Evolutionary conservation across 2,329 filamentous ascomycete genomes (phyloP), one percentile per base, ranked within the genome.

Genomic region (Hymenoscyphus infarciens): DNA sequence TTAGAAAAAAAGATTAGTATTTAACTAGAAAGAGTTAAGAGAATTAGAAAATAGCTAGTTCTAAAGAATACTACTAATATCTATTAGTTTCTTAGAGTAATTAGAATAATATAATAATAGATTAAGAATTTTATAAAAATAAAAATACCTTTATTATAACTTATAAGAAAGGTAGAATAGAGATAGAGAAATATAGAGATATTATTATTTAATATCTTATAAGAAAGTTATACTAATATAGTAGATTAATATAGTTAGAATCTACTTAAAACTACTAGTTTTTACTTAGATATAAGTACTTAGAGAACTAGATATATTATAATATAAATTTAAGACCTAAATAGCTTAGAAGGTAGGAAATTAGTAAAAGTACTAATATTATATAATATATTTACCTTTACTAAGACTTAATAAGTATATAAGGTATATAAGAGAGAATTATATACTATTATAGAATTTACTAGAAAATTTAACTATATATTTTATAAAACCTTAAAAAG

Each of bases 401-500:
- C n/a, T n/a, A n/a, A n/a, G n/a, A n/a, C n/a, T n/a, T n/a, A n/a
- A n/a, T n/a, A n/a, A n/a, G 3, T n/a, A n/a, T 49, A 49, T 49
- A 49, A 5, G 7, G n/a, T n/a, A n/a, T 49, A 49, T 49, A 49
- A 49, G 19, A 16, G 42, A n/a, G 19, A 49, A 5, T n/a, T 16
- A n/a, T 49, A n/a, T 49, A n/a, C n/a, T 11, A 49, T 49, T 49
- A 49, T 49, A 10, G 19, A 49, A n/a, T 49, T 49, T n/a, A 11
- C 10, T 49, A 49, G 42, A 49, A 49, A 49, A 49, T 49, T n/a
- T 15, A 15, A 49, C 16, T 49, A 49, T 49, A 49, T 49, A 49
- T 49, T 49, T n/a, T 2, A 5, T 1, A 22, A 6, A 13, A n/a
- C 6, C 7, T 11, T 49, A 5, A 7, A 11, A 49, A 1, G 1